Evolutionary conservation across 257 asterid species (phyloP), one percentile per base, ranked within the genome.

Genomic region (Primulina huaijiensis): DNA sequence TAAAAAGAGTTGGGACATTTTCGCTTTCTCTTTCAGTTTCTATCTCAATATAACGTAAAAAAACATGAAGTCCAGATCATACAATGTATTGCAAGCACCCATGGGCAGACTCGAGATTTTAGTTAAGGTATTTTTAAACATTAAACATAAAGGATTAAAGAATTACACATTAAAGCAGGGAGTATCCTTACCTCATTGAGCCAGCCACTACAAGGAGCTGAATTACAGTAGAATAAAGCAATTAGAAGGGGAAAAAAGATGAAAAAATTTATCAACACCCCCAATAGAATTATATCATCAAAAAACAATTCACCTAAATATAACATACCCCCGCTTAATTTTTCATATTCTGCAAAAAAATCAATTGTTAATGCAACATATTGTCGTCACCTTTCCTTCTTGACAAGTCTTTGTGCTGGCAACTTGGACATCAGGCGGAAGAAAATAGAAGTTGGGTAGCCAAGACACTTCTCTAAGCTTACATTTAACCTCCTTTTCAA

Each of bases 321-420:
- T 21, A 21, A 21, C 23, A 46, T 16, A 46, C 0, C 7, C 56
- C 56, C 56, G 2, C 7, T 46, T 16, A 46, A 46, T 8, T 8
- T 10, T 14, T 14, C 56, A 46, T 14, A 16, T 5, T 16, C 19
- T 46, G 56, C 19, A 16, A 46, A 46, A 46, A 46, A 3, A 46
- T 11, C 17, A 46, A 16, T 3, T 2, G 7, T 46, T 46, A 19
- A 0, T 1, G 56, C 20, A 16, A 46, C 56, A 14, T 46, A 14
- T 40, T 12, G 56, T 16, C 2, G 7, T 46, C 56, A 46, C 56
- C 56, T 46, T 46, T 16, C 56, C 56, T 46, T 14, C 82, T 72
- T 80, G 88, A 83, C 89, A 93, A 3, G 90, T 88, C 75, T 85
- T 85, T 1, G 93, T 86, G 80, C 85, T 75, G 35, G 96, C 99